A percentile compares a stretch with the other conserved stretches of the same genome.
Evolutionary conservation across 1,284 basidiomycete species (phyloP).

Genomic region (Ganoderma meredithae): DNA sequence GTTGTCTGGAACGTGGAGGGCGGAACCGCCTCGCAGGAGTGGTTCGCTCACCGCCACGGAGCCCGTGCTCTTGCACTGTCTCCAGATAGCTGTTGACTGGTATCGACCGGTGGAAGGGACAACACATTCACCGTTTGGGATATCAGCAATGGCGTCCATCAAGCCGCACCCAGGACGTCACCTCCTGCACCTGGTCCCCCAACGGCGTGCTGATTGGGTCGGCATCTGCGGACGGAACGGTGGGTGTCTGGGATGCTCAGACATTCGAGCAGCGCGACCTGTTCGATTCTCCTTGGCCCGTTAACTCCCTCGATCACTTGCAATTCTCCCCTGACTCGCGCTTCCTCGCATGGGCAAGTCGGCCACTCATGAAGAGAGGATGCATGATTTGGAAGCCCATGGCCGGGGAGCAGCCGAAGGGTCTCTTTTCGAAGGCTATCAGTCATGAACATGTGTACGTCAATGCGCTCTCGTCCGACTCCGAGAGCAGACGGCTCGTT

Average conservation of each 20-base stretch:
- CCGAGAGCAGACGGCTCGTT: background rate
- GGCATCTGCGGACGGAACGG: background rate
- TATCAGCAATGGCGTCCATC: background rate
- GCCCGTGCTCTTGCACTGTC: background rate
- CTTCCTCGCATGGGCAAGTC: background rate
- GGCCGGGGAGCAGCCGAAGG: background rate
- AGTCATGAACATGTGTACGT: background rate
- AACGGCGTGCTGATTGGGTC: conserved; percentile 1
- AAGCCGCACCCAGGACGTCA: background rate
- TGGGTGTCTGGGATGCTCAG: conserved; percentile 8
- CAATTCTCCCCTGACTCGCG: background rate
- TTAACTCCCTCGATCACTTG: background rate
- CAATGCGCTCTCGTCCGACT: background rate
- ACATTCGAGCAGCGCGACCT: conserved; percentile 1
- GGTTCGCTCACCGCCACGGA: background rate
- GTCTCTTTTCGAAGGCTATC: background rate
- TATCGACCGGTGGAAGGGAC: background rate
- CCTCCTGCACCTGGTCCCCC: conserved; percentile 4
- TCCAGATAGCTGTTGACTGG: background rate
- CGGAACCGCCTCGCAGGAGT: background rate
- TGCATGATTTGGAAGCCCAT: background rate
- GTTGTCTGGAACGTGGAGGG: background rate
- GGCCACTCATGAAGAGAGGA: background rate
- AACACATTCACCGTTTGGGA: background rate
- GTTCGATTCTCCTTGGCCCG: background rate